Evolutionary conservation across 2,329 filamentous ascomycete species (phyloP), one percentile per base, ranked within the genome.

Genomic region (Paraphaeosphaeria sporulosa): DNA sequence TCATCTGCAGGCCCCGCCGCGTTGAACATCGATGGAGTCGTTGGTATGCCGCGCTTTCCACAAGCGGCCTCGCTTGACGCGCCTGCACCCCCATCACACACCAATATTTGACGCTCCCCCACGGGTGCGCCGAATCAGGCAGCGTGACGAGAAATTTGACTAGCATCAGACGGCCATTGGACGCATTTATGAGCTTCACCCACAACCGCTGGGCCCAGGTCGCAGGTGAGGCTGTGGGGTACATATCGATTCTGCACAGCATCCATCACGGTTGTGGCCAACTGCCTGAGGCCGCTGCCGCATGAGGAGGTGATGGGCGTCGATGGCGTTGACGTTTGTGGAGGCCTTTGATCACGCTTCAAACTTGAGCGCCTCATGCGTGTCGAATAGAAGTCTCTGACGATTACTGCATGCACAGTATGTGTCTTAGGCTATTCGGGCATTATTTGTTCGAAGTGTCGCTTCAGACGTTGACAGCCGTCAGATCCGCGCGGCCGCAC

Each of bases 61-160:
- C 52, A 58, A 66, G 46, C 57, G 58, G 58, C 49, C 21, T 59
- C 60, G 59, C 60, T 54, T 58, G 17, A 52, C 38, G 59, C 64
- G 34, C 58, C 65, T 73, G 71, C 72, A 68, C 32, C 65, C 30
- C 67, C 67, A 66, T 74, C 72, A 71, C 74, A 69, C 64, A 63
- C 68, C 68, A 68, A 71, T 72, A 69, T 64, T 64, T 66, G 43
- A 23, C 61, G 58, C 65, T 60, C 63, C 62, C 64, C 59, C 57
- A 65, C 60, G 47, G 42, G 55, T 40, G 55, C 36, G 51, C 70
- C 61, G 56, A 58, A 70, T 68, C 6, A 9, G 68, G 68, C 44
- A 60, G 47, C 54, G 21, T 58, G 53, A 55, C 57, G 27, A 57
- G 58, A 60, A 59, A 51, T 47, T 60, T 59, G 55, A 61, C 64